Percentiles rank a stretch among this genome's conserved stretches.
Conservation (phyloP, 139 green algal genomes). For the Nannochloris sp. region DNA sequence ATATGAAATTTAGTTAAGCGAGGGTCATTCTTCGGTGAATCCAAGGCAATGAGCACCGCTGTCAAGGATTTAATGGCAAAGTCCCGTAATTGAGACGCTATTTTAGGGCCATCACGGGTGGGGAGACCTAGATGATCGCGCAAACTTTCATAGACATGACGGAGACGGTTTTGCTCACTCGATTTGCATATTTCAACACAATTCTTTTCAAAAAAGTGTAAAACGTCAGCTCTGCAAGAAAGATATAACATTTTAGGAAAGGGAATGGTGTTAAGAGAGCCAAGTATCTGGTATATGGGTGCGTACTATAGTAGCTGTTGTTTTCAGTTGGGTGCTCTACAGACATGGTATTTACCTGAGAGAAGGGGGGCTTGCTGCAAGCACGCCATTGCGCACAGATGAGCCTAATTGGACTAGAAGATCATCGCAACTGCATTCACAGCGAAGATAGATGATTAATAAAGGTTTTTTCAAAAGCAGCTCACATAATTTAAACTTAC, state of each 20-base stretch:
- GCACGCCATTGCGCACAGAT: background rate
- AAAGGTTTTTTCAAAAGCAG: background rate
- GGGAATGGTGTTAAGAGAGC: background rate
- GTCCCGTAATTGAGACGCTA: background rate
- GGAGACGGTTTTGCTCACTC: slow-evolving; percentile 1
- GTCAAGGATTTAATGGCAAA: background rate
- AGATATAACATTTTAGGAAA: background rate
- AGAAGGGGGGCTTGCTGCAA: background rate
- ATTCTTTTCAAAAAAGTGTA: slow-evolving; percentile 3
- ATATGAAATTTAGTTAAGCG: slow-evolving; percentile 7
- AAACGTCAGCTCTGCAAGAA: background rate
- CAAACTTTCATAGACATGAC: slow-evolving; percentile 4
- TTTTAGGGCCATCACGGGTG: background rate
- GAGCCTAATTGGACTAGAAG: background rate
- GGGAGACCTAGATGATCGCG: background rate
- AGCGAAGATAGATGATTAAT: background rate
- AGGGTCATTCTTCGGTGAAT: slow-evolving; percentile 1
- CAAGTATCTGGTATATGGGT: too few species aligned
- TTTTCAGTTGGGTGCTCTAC: too few species aligned
- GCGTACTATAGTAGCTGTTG: too few species aligned
- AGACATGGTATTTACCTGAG: background rate
- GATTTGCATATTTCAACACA: background rate
- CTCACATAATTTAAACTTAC: background rate
- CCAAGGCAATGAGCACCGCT: background rate
- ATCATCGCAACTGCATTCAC: background rate